Evolutionary conservation across 2,329 filamentous ascomycete genomes (phyloP).

Genomic region (Phaeosphaeriaceae sp.): DNA sequence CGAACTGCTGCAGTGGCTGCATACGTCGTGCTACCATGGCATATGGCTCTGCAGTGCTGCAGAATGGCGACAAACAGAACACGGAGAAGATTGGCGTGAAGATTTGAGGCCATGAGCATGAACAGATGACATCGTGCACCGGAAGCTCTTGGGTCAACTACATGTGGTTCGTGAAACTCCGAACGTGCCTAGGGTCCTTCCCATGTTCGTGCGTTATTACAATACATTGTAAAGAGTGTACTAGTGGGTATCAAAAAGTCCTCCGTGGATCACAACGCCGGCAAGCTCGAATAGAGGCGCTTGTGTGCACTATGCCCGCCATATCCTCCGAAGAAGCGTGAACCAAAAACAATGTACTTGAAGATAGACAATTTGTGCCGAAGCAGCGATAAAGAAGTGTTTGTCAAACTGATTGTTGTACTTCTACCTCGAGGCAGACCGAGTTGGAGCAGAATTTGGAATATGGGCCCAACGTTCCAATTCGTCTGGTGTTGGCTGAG

Average conservation of each 20-base stretch:
- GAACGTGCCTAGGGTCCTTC: background rate
- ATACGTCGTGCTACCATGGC: background rate
- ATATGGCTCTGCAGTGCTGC: background rate
- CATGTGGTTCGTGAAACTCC: background rate
- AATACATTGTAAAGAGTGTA: slow-evolving; percentile 23
- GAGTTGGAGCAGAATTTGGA: slow-evolving; percentile 7
- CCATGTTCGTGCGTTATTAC: background rate
- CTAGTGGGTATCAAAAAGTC: slow-evolving; percentile 23
- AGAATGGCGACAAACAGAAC: background rate
- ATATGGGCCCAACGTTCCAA: slow-evolving; percentile 32
- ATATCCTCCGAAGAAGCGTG: background rate
- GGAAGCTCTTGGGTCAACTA: background rate
- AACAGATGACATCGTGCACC: too few relatives aligned
- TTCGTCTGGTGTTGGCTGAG: slow-evolving; percentile 44
- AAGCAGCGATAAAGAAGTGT: background rate
- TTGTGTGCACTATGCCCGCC: background rate
- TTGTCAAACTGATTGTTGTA: background rate
- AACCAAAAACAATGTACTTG: background rate
- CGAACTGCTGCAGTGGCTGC: background rate
- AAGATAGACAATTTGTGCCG: slow-evolving; percentile 3
- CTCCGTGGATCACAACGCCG: background rate
- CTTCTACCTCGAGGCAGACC: slow-evolving; percentile 22
- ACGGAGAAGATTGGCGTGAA: background rate
- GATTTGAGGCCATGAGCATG: too few relatives aligned
- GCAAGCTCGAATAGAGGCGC: slow-evolving; percentile 1